phyloP scores from a whole-genome alignment of 805 yeast species.

The Candida quercuum region DNA sequence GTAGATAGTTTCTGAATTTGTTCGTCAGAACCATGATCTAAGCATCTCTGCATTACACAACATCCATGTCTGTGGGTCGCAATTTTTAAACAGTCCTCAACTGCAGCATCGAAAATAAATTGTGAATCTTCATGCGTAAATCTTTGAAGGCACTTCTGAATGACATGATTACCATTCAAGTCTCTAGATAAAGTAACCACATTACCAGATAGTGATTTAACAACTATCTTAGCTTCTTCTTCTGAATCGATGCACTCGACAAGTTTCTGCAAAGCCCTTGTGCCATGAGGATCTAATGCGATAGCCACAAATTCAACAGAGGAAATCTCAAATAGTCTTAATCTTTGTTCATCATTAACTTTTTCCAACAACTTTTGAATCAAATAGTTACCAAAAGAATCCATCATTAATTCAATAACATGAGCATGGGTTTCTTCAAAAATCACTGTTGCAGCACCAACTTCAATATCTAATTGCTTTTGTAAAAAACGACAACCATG shows the following conservation, averaged over 20 bases:
- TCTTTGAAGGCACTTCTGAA: slow-evolving; percentile 83
- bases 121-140: slow-evolving; percentile 66
- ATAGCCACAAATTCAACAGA: slow-evolving; percentile 70
- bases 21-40: slow-evolving; percentile 74
- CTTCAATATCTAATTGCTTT: slow-evolving; percentile 67
- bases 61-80: slow-evolving; percentile 98
- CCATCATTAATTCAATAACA: slow-evolving; percentile 84
- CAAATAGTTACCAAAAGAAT: slow-evolving; percentile 96
- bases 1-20: slow-evolving; percentile 67
- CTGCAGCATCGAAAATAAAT: slow-evolving; percentile 85
- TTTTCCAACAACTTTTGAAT: slow-evolving; percentile 86
- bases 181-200: slow-evolving; percentile 81
- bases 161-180: slow-evolving; percentile 92
- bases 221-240: slow-evolving; percentile 65
- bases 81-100: slow-evolving; percentile 64
- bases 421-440: slow-evolving; percentile 75
- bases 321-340: slow-evolving; percentile 63
- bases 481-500: slow-evolving; percentile 95
- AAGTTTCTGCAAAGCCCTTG: slow-evolving; percentile 88
- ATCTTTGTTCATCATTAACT: slow-evolving; percentile 64
- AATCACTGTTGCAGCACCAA: slow-evolving; percentile 64
- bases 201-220: slow-evolving; percentile 55
- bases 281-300: slow-evolving; percentile 92
- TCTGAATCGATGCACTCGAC: slow-evolving; percentile 74
- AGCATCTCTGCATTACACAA: slow-evolving; percentile 91